Conservation (phyloP, 2,329 filamentous ascomycete genomes). For the Pyrenochaeta sp. region DNA sequence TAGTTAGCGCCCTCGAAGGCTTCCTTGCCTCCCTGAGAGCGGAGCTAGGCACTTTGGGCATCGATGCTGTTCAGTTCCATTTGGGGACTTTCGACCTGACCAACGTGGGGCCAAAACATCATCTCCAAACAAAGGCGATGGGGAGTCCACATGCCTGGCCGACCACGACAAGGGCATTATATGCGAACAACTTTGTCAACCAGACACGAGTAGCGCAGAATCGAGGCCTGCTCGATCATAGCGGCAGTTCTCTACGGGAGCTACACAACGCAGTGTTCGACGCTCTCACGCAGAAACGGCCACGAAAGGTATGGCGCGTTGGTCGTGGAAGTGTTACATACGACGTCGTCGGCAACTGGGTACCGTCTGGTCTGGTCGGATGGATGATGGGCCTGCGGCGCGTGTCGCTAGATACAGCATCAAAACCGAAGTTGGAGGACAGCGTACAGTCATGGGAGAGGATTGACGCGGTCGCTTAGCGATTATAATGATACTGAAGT, state of each 20-base stretch:
- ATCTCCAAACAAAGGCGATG: constrained; percentile 42
- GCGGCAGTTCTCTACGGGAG: constrained; percentile 76
- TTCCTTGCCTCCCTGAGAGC: constrained; percentile 82
- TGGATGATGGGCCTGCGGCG: constrained; percentile 89
- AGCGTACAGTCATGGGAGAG: constrained; percentile 58
- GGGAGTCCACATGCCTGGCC: constrained; percentile 51
- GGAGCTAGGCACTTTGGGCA: constrained; percentile 78
- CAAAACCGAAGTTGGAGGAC: constrained; percentile 51
- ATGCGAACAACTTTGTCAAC: constrained; percentile 49
- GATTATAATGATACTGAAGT: background rate
- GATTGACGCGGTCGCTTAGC: constrained; percentile 44
- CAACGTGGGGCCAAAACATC: constrained; percentile 61
- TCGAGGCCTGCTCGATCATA: constrained; percentile 63
- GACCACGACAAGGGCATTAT: constrained; percentile 43
- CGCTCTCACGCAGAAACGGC: constrained; percentile 73
- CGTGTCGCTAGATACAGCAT: constrained; percentile 53
- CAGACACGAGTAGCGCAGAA: constrained; percentile 51
- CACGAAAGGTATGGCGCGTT: constrained; percentile 73
- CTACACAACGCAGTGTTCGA: constrained; percentile 92
- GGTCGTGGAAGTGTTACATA: constrained; percentile 87
- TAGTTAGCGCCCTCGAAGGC: constrained; percentile 85
- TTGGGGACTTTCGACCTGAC: constrained; percentile 90
- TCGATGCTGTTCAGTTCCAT: constrained; percentile 86
- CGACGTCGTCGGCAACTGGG: constrained; percentile 82
- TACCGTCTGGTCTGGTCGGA: constrained; percentile 79